phyloP scores from a whole-genome alignment of 345 rosid genomes.

The Citrus glauca region DNA sequence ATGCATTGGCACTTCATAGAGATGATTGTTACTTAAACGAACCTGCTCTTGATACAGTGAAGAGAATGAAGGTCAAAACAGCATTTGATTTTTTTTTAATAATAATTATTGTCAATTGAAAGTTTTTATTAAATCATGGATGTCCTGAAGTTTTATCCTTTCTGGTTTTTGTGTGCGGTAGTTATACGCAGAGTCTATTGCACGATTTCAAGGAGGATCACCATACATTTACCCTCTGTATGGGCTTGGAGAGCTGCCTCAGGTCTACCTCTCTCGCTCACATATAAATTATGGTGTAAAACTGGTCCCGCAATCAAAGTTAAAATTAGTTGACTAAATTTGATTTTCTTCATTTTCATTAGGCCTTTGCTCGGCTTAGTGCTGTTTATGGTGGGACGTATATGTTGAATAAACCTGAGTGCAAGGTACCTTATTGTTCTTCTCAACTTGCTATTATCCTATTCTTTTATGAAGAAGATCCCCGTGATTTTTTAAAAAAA shows the following conservation, averaged over 20 bases:
- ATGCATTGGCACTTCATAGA: slow-evolving; percentile 90
- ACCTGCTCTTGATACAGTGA: slow-evolving; percentile 94
- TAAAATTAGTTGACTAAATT: background rate
- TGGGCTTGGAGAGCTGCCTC: slow-evolving; percentile 97
- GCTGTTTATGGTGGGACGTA: slow-evolving; percentile 98
- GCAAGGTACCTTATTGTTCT: slow-evolving; percentile 52
- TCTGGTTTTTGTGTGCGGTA: slow-evolving; percentile 21
- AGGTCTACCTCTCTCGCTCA: slow-evolving; percentile 39
- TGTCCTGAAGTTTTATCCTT: slow-evolving; percentile 12
- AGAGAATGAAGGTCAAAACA: slow-evolving; percentile 83
- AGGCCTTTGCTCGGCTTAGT: slow-evolving; percentile 99
- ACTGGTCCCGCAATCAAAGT: background rate
- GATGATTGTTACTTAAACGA: slow-evolving; percentile 74
- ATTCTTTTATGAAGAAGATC: background rate
- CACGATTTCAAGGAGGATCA: slow-evolving; percentile 98
- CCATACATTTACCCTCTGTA: slow-evolving; percentile 94
- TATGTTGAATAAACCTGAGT: slow-evolving; percentile 94
- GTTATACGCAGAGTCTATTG: slow-evolving; percentile 90
- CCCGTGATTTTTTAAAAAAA: background rate
- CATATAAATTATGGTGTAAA: background rate
- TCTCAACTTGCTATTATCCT: slow-evolving; percentile 1
- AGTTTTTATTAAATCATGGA: background rate
- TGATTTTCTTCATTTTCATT: background rate
- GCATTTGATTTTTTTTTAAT: background rate
- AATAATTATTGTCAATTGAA: background rate